Percentiles rank a stretch among this genome's conserved stretches.
Conservation (phyloP, 1,284 basidiomycete genomes). For the Ceratorhiza oryzae-sativae region DNA sequence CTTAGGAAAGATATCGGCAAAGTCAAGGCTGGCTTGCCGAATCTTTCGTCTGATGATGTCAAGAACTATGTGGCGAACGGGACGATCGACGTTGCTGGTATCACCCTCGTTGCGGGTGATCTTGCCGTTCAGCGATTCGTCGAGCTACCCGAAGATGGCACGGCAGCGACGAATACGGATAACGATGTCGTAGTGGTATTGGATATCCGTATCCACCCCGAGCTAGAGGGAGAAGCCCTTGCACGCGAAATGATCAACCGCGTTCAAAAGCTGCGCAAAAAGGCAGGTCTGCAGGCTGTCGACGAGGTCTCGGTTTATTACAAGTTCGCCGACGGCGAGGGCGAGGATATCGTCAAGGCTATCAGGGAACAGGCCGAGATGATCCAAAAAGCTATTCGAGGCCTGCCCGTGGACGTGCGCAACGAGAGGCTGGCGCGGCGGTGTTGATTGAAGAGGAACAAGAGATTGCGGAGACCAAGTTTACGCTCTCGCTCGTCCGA, state of each 20-base stretch:
- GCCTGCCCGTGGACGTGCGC: slow-evolving; percentile 67
- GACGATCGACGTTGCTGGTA: slow-evolving; percentile 87
- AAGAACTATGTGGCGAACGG: slow-evolving; percentile 81
- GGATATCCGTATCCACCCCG: slow-evolving; percentile 86
- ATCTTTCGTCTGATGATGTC: slow-evolving; percentile 81
- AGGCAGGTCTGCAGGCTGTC: slow-evolving; percentile 91
- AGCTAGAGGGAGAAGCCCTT: slow-evolving; percentile 87
- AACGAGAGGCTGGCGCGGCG: slow-evolving; percentile 58
- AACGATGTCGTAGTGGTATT: slow-evolving; percentile 94
- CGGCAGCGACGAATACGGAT: slow-evolving; percentile 88
- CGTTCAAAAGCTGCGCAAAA: slow-evolving; percentile 95
- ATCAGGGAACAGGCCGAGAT: slow-evolving; percentile 74
- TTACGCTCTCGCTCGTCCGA: slow-evolving; percentile 68
- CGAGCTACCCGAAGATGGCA: slow-evolving; percentile 72
- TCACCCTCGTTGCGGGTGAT: slow-evolving; percentile 89
- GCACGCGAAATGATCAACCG: slow-evolving; percentile 92
- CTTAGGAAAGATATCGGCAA: slow-evolving; percentile 91
- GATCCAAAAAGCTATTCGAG: slow-evolving; percentile 80
- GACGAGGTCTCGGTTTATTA: slow-evolving; percentile 95
- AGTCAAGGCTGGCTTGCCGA: slow-evolving; percentile 88
- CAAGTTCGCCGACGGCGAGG: slow-evolving; percentile 74
- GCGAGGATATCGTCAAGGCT: slow-evolving; percentile 66
- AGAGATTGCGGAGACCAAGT: slow-evolving; percentile 85
- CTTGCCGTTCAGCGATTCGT: slow-evolving; percentile 91
- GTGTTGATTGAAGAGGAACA: slow-evolving; percentile 85